Percentiles rank a stretch among this genome's conserved stretches.
Evolutionary conservation across 768 basidiomycete species (phyloP).

Genomic region (Psilocybe cyanescens): DNA sequence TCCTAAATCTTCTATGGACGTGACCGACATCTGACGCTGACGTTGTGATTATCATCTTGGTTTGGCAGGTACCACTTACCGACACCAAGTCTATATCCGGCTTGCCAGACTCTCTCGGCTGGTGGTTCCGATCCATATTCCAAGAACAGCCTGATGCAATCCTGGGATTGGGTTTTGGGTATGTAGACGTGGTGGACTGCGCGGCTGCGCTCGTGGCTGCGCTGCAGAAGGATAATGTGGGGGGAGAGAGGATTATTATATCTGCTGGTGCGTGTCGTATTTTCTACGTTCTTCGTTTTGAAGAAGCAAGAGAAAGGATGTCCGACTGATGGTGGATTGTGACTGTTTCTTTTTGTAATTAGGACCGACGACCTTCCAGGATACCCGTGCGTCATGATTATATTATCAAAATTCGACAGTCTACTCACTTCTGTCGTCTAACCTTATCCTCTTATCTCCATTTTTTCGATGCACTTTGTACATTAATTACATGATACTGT

Average conservation of each 20-base stretch:
- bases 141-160: slow-evolving; percentile 22
- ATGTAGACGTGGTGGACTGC: slow-evolving; percentile 53
- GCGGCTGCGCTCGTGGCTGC: slow-evolving; percentile 56
- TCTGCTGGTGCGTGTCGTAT: slow-evolving; percentile 15
- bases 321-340: too few relatives aligned
- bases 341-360: too few relatives aligned
- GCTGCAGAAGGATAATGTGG: slow-evolving; percentile 49
- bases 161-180: slow-evolving; percentile 21
- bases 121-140: slow-evolving; percentile 1
- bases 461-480: too few relatives aligned
- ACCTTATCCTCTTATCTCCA: too few relatives aligned
- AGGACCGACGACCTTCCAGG: slow-evolving; percentile 8
- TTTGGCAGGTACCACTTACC: neutral
- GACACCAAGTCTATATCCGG: neutral
- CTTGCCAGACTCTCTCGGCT: slow-evolving; percentile 12
- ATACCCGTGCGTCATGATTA: neutral
- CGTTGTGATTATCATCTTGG: neutral
- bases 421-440: too few relatives aligned
- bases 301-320: too few relatives aligned
- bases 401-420: too few relatives aligned
- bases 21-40: too few relatives aligned
- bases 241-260: slow-evolving; percentile 57
- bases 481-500: too few relatives aligned
- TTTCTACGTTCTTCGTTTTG: too few relatives aligned
- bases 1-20: too few relatives aligned